Evolutionary conservation across 2,329 filamentous ascomycete species (phyloP).

Genomic region (Cercospora sesami): DNA sequence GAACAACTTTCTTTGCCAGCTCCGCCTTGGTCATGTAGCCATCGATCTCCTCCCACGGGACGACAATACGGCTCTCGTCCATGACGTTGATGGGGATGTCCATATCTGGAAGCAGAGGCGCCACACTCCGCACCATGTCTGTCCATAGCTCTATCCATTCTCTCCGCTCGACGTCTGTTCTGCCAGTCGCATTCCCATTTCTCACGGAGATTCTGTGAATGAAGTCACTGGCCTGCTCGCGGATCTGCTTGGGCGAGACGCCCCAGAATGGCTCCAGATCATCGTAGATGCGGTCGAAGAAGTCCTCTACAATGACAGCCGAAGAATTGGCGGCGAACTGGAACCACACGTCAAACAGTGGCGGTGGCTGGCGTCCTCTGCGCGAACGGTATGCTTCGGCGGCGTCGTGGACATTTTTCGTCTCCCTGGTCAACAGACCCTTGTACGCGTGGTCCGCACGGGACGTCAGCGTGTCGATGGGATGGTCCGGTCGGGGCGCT

Average conservation of each 20-base stretch:
- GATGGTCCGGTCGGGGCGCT: slow-evolving; percentile 36
- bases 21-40: slow-evolving; percentile 41
- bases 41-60: slow-evolving; percentile 50
- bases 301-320: slow-evolving; percentile 51
- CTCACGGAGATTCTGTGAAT: slow-evolving; percentile 45
- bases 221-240: slow-evolving; percentile 43
- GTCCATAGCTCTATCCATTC: slow-evolving; percentile 47
- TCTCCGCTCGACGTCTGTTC: slow-evolving; percentile 33
- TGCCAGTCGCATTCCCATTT: slow-evolving; percentile 41
- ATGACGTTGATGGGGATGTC: slow-evolving; percentile 52
- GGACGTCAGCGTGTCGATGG: slow-evolving; percentile 43
- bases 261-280: slow-evolving; percentile 55
- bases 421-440: slow-evolving; percentile 40
- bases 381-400: slow-evolving; percentile 47
- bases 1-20: slow-evolving; percentile 34
- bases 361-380: slow-evolving; percentile 53
- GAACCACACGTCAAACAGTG: slow-evolving; percentile 52
- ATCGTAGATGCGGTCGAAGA: slow-evolving; percentile 55
- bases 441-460: slow-evolving; percentile 39
- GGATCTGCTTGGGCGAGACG: slow-evolving; percentile 44
- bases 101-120: slow-evolving; percentile 47
- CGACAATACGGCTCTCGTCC: slow-evolving; percentile 52
- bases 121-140: slow-evolving; percentile 43
- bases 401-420: slow-evolving; percentile 41
- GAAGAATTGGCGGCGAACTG: slow-evolving; percentile 46